A percentile compares a stretch with the other conserved stretches of the same genome.
Conservation (phyloP, 179 eudicot genomes). For the Spinacia oleracea region DNA sequence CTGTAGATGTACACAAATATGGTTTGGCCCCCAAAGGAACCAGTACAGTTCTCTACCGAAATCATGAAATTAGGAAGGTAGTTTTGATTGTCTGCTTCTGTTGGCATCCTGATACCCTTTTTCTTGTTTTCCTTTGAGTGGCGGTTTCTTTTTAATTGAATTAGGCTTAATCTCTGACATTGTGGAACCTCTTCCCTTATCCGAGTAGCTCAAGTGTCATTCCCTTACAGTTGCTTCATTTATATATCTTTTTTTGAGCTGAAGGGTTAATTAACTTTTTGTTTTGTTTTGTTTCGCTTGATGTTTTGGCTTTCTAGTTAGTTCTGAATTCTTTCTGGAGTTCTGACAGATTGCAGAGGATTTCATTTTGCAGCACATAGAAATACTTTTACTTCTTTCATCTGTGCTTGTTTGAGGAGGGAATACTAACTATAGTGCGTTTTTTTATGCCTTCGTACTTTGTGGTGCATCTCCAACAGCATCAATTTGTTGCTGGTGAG, state of each 20-base stretch:
- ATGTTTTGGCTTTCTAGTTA: background rate
- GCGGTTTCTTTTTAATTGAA: too few species aligned
- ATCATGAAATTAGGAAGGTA: slow-evolving; percentile 96
- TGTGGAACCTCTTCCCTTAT: slow-evolving; percentile 6
- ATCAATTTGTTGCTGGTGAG: slow-evolving; percentile 99
- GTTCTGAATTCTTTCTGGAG: background rate
- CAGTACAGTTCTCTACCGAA: slow-evolving; percentile 81
- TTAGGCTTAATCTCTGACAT: background rate
- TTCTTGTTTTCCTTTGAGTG: background rate
- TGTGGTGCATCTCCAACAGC: slow-evolving; percentile 48
- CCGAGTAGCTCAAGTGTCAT: background rate
- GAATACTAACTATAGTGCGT: slow-evolving; percentile 28
- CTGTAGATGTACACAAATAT: slow-evolving; percentile 95
- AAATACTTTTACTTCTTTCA: background rate
- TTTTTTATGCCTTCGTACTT: slow-evolving; percentile 26
- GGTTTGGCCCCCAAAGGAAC: slow-evolving; percentile 99
- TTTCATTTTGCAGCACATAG: background rate
- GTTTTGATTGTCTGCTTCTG: background rate
- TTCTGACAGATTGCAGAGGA: background rate
- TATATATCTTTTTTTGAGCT: background rate
- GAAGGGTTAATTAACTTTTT: background rate
- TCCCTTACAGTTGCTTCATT: background rate
- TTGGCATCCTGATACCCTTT: background rate
- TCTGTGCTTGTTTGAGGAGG: background rate
- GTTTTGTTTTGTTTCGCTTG: background rate